Percentiles rank a stretch among this genome's conserved stretches.
phyloP scores from a whole-genome alignment of 129 eudicot species.

The sunflower (Helianthus annuus) region HanXRQr2.0-SUNRISE NC_035439.2:133551125-133551624 shows the following conservation, averaged over 20 bases:
- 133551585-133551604: not conserved
- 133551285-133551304: not conserved
- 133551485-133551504: not conserved
- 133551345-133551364: not conserved
- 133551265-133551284: not conserved
- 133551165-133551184: conserved; percentile 24
- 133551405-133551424: not conserved
- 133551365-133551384: not conserved
- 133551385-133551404: not conserved
- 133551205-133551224: conserved; percentile 18
- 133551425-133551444: not conserved
- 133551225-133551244: not conserved
- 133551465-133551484: not conserved
- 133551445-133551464: not conserved
- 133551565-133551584: not conserved
- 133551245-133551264: not conserved
- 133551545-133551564: not conserved
- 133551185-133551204: conserved; percentile 26
- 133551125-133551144: conserved; percentile 11
- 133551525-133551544: not conserved
- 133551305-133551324: not conserved
- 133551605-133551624: not conserved
- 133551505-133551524: not conserved
- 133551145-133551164: conserved; percentile 17
- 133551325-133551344: not conserved